Base-by-base conservation (phyloP, 1,284 basidiomycete species). In the Leccinum fuscescens region DNA sequence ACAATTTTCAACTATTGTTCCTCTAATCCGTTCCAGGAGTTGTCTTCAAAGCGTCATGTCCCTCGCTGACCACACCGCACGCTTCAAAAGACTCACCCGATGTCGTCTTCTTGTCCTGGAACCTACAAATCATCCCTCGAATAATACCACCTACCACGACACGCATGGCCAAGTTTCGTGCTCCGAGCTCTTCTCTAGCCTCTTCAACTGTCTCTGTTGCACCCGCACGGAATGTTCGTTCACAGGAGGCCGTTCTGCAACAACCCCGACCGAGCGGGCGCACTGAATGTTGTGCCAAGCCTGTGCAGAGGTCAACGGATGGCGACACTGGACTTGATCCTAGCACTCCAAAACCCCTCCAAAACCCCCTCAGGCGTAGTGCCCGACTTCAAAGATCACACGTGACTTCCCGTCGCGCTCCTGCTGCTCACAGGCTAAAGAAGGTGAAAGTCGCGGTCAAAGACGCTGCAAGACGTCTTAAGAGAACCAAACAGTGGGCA, bases 1-100 rank as follows among this genome's bases (percentile, higher is more conserved):
- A 66, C 71, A 61, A 44, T 11, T 4, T 17, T 14, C 12, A 17
- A 8, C 54, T 48, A 71, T 74, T 74, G 72, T 74, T 61, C 53
- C 12, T 58, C 61, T 62, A 58, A 12, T 44, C 59, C 57, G 20
- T 49, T 58, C 33, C 58, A 22, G 12, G 12, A 48, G 3, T 39
- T 54, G 59, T 69, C 62, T 49, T 59, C 69, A 69, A 72, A 71
- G 67, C 69, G 20, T 46, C 44, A 35, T 46, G 31, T 7, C 22
- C 4, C 4, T 44, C 49, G 12, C 9, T 22, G n/a, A 20, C 46
- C 48, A 48, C 54, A 4, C 39, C 6, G 51, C 50, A 3, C 48
- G 11, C 31, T 58, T 69, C 61, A 74, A 72, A 71, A 66, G 46
- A 42, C 55, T 42, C 44, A 11, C 31, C n/a, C 15, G 22, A 12